Evolutionary conservation across 768 basidiomycete species (phyloP).

Genomic region (Boletus tomentosulus): DNA sequence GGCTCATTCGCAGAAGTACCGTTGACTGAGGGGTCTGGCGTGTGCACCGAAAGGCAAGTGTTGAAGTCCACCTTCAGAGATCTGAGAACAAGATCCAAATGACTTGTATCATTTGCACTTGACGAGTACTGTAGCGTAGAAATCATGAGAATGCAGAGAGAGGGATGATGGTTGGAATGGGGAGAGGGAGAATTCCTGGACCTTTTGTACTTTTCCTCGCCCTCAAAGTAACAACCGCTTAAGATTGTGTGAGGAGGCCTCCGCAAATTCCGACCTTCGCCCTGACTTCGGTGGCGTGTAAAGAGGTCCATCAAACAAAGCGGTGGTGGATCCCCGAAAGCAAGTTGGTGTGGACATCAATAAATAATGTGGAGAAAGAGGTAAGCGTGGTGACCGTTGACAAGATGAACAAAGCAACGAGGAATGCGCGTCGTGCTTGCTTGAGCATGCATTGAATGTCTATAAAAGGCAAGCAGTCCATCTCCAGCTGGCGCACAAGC

Average conservation of each 20-base stretch:
- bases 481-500: neutral
- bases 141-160: conserved; percentile 5
- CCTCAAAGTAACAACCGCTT: conserved; percentile 7
- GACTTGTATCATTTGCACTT: neutral
- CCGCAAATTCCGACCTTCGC: conserved; percentile 3
- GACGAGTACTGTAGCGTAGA: neutral
- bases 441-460: conserved; percentile 1
- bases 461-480: conserved; percentile 15
- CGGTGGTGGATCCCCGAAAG: conserved; percentile 7
- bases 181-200: neutral
- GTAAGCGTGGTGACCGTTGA: conserved; percentile 6
- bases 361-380: neutral
- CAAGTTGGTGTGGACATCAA: conserved; percentile 5
- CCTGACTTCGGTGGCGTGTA: conserved; percentile 18
- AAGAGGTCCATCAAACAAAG: conserved; percentile 19
- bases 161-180: neutral
- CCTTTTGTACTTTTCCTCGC: conserved; percentile 18
- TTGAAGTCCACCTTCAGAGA: conserved; percentile 2
- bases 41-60: conserved; percentile 6
- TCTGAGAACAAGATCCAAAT: neutral
- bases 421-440: conserved; percentile 1
- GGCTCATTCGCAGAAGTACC: neutral
- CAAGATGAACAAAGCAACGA: conserved; percentile 22
- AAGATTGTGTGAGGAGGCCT: conserved; percentile 2
- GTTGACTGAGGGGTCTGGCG: conserved; percentile 6